Base-by-base conservation (phyloP, 1,284 basidiomycete species). In the Ganoderma boninense region DNA sequence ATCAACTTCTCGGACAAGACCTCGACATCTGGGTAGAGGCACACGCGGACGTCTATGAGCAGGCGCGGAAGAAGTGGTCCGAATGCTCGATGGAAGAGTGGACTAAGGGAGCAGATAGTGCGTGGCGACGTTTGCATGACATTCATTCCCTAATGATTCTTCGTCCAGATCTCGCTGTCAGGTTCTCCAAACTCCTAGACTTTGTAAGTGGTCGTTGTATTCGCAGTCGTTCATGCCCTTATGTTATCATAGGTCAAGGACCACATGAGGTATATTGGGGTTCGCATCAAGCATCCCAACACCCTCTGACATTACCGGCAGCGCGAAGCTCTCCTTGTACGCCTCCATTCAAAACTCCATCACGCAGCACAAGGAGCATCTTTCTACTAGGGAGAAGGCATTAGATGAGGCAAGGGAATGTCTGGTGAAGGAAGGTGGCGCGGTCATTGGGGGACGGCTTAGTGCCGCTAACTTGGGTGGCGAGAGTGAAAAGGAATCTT, bases 61-160 rank as follows among this genome's bases (percentile, higher is more conserved):
- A 77, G 43, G 73, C 79, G 23, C 75, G 77, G 70, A 79, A 77
- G 70, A 78, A 74, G 52, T 80, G 79, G 79, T 63, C 77, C 0
- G 76, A 79, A 42, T 81, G 79, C 66, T 74, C 75, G 46, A 65
- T 75, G 20, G 79, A 80, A n/a, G 79, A 80, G 52, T 81, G 80
- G 80, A 74, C 72, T 14, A 71, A 76, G 56, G 80, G 79, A 8
- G 80, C 76, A 10, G 75, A 80, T 52, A 78, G 80, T 81, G 65
- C 4, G 68, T 64, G 38, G 5, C 46, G 46, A 20, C 4, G 10
- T 0, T 6, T 13, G 23, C n/a, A 14, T 8, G n/a, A 23, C 10
- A 23, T 56, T 32, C 18, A 14, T 43, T 42, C 44, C 11, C 26
- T 23, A 40, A 29, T 26, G 44, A 46, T 20, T 23, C 5, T 40